Evolutionary conservation across 495 filamentous ascomycete species (phyloP).

Genomic region (Amorphotheca resinae): DNA sequence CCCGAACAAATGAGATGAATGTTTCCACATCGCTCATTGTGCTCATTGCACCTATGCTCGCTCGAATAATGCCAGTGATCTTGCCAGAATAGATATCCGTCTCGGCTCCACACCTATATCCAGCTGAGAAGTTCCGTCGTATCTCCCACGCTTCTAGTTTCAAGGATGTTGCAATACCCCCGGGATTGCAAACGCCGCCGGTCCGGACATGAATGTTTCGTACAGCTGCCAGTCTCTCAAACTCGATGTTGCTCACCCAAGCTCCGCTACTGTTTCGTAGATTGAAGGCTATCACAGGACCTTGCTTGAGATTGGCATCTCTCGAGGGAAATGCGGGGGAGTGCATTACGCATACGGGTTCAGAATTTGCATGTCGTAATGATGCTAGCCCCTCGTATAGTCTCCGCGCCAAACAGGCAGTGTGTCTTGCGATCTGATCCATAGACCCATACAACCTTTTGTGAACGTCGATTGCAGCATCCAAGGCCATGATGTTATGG

Average conservation of each 20-base stretch:
- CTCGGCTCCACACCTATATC: constrained; percentile 66
- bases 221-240: constrained; percentile 70
- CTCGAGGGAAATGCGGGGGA: constrained; percentile 23
- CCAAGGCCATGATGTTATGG: constrained; percentile 75
- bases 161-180: constrained; percentile 60
- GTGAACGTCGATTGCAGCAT: constrained; percentile 59
- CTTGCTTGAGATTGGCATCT: constrained; percentile 36
- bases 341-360: constrained; percentile 54
- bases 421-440: constrained; percentile 59
- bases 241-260: constrained; percentile 70
- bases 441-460: constrained; percentile 57
- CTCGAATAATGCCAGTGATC: constrained; percentile 75
- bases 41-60: constrained; percentile 82
- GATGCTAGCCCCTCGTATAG: constrained; percentile 45
- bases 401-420: constrained; percentile 45
- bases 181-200: constrained; percentile 85
- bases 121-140: constrained; percentile 65
- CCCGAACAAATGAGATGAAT: constrained; percentile 57
- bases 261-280: constrained; percentile 49
- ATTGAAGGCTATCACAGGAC: constrained; percentile 80
- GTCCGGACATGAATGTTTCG: constrained; percentile 73
- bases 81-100: constrained; percentile 72
- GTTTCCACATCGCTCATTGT: constrained; percentile 59
- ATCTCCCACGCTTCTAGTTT: constrained; percentile 66
- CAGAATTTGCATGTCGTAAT: constrained; percentile 56